Evolutionary conservation across 306 rosid genomes (phyloP).

Genomic region (Hippophae gyantsensis): DNA sequence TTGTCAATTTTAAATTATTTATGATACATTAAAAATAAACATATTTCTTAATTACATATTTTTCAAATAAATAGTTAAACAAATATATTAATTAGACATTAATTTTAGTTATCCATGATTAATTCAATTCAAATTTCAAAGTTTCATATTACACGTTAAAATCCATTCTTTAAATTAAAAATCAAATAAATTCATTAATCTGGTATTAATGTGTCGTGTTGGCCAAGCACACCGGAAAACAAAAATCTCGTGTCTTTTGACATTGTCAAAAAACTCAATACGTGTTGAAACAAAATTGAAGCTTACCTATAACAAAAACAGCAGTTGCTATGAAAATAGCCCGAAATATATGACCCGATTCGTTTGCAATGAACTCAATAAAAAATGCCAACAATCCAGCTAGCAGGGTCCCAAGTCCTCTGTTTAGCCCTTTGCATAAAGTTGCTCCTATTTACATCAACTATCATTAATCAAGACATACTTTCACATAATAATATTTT

Average conservation of each 20-base stretch:
- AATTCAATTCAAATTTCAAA: too few species aligned
- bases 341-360: constrained; percentile 30
- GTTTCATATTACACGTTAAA: too few species aligned
- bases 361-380: constrained; percentile 45
- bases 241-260: neutral
- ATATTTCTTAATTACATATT: too few species aligned
- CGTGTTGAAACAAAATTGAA: neutral
- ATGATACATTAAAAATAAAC: too few species aligned
- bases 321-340: constrained; percentile 72
- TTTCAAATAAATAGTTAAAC: too few species aligned
- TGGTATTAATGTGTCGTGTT: too few species aligned
- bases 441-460: constrained; percentile 62
- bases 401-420: constrained; percentile 83
- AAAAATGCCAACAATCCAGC: constrained; percentile 78
- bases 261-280: neutral
- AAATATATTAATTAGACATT: too few species aligned
- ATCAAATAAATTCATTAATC: too few species aligned
- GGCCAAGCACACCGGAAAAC: neutral
- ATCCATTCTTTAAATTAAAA: too few species aligned
- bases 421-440: constrained; percentile 88
- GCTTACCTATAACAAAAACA: constrained; percentile 64
- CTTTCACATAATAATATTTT: neutral
- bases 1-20: too few species aligned
- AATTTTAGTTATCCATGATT: too few species aligned
- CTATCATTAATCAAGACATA: neutral